phyloP scores from a whole-genome alignment of 2,329 filamentous ascomycete genomes.

The Hypoxylon sp. region DNA sequence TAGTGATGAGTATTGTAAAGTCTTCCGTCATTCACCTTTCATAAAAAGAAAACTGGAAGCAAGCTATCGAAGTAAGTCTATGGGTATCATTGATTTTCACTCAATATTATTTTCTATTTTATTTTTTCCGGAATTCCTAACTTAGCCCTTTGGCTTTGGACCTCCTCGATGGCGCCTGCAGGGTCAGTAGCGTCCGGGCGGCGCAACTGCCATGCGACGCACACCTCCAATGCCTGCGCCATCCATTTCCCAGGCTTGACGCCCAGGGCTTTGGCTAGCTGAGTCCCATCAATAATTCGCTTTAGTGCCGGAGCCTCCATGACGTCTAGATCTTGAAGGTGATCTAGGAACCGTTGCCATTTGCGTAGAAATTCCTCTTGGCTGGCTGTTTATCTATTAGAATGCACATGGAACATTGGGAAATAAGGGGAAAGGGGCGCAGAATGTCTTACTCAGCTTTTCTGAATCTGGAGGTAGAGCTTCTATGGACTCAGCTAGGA shows the following conservation, averaged over 20 bases:
- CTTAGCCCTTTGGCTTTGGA: slow-evolving; percentile 67
- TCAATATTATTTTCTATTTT: slow-evolving; percentile 12
- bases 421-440: background rate
- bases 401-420: background rate
- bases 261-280: slow-evolving; percentile 77
- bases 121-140: slow-evolving; percentile 60
- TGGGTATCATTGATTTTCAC: slow-evolving; percentile 41
- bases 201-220: slow-evolving; percentile 89
- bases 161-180: slow-evolving; percentile 71
- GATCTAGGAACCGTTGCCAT: slow-evolving; percentile 71
- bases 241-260: slow-evolving; percentile 88
- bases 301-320: slow-evolving; percentile 72
- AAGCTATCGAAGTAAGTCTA: slow-evolving; percentile 18
- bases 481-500: slow-evolving; percentile 74
- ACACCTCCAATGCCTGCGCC: slow-evolving; percentile 81
- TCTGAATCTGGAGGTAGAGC: slow-evolving; percentile 56
- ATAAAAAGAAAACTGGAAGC: background rate
- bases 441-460: slow-evolving; percentile 58
- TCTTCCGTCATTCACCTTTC: background rate
- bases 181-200: slow-evolving; percentile 77
- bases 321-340: slow-evolving; percentile 68
- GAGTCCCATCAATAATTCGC: slow-evolving; percentile 80
- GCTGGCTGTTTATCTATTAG: slow-evolving; percentile 42
- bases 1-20: background rate
- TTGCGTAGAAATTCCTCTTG: slow-evolving; percentile 60